Conservation (phyloP, 2,329 filamentous ascomycete genomes). For the Beauveria caledonica region DNA sequence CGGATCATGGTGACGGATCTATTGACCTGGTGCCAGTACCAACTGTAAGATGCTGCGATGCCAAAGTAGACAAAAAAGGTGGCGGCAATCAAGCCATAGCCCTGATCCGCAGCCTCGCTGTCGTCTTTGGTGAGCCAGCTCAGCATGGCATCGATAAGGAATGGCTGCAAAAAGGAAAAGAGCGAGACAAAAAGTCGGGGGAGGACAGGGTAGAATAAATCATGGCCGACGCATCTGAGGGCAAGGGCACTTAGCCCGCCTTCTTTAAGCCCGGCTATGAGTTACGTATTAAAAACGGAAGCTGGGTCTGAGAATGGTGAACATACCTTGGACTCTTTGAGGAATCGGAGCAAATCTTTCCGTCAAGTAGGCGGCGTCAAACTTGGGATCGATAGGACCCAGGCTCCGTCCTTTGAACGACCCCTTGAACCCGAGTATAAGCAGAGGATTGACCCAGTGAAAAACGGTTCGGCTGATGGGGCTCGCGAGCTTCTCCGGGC, state of each 20-base stretch:
- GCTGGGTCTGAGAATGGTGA: too few relatives aligned
- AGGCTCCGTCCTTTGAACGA: not conserved
- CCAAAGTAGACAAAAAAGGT: conserved; percentile 1
- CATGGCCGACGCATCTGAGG: not conserved
- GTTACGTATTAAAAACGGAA: too few relatives aligned
- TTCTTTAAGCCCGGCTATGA: not conserved
- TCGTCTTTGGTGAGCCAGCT: not conserved
- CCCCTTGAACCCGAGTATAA: not conserved
- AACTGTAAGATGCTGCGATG: not conserved
- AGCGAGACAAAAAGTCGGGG: not conserved
- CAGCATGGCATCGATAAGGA: not conserved
- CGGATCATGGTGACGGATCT: not conserved
- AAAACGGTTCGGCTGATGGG: not conserved
- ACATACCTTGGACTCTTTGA: not conserved
- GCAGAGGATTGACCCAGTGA: not conserved
- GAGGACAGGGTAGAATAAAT: not conserved
- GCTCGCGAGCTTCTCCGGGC: not conserved
- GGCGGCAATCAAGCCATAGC: not conserved
- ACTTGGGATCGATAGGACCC: not conserved
- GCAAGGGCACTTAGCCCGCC: not conserved
- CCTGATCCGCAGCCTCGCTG: not conserved
- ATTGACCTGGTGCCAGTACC: conserved; percentile 5
- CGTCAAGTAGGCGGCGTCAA: not conserved
- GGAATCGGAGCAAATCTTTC: not conserved
- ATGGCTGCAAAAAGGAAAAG: not conserved